phyloP scores from a whole-genome alignment of 1,284 basidiomycete species.

The Tilletia walkeri region DNA sequence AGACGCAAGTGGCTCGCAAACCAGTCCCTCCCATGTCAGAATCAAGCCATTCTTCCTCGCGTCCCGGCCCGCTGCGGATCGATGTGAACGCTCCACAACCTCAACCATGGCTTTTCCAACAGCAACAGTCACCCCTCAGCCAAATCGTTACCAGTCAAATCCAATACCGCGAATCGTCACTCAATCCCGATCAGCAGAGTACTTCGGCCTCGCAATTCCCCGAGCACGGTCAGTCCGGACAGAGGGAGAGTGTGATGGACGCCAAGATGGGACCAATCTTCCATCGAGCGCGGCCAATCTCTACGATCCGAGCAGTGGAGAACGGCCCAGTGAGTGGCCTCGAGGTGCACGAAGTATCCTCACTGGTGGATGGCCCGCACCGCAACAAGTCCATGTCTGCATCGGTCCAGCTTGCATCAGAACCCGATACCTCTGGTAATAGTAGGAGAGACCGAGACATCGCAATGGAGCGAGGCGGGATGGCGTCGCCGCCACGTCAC shows the following conservation, averaged over 20 bases:
- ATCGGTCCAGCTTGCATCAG: neutral
- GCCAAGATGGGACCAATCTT: neutral
- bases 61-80: too few species aligned
- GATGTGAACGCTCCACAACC: neutral
- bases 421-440: neutral
- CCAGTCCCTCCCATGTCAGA: neutral
- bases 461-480: neutral
- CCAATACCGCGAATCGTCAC: neutral
- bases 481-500: neutral
- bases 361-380: neutral
- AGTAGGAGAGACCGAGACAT: too few species aligned
- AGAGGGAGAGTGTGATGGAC: neutral
- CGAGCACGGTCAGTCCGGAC: neutral
- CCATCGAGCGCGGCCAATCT: neutral
- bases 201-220: neutral
- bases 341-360: too few species aligned
- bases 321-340: neutral
- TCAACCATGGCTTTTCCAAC: constrained; percentile 2
- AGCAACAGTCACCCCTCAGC: neutral
- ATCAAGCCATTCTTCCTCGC: neutral
- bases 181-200: neutral
- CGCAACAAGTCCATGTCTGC: constrained; percentile 5
- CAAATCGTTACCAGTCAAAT: constrained; percentile 7
- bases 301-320: neutral
- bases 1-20: neutral